phyloP scores from a whole-genome alignment of 805 yeast species.

The Tetrapisispora phaffii region DNA sequence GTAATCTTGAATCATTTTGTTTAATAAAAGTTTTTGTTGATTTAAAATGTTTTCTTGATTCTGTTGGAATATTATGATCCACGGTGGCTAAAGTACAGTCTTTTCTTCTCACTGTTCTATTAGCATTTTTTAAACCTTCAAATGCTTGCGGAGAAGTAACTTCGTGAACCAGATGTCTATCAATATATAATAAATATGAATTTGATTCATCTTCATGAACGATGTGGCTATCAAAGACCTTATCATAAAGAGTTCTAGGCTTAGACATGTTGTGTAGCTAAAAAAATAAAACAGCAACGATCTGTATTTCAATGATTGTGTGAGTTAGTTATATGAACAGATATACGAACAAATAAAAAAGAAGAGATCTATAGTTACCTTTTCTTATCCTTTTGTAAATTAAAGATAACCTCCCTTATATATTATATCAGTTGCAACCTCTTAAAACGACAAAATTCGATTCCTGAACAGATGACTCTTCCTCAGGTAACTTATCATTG shows the following conservation, averaged over 20 bases:
- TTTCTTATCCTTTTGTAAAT: too few relatives aligned
- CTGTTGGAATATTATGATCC: conserved; percentile 95
- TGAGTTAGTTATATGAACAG: too few relatives aligned
- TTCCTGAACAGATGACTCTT: too few relatives aligned
- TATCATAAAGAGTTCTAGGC: conserved; percentile 83
- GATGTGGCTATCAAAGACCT: conserved; percentile 89
- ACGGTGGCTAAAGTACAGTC: conserved; percentile 94
- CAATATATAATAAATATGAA: conserved; percentile 80
- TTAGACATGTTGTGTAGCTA: not conserved
- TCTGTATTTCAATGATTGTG: too few relatives aligned
- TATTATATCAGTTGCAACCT: too few relatives aligned
- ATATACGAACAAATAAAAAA: too few relatives aligned
- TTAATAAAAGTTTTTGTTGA: conserved; percentile 70
- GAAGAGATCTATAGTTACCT: too few relatives aligned
- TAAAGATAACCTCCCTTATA: too few relatives aligned
- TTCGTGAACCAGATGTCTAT: conserved; percentile 95
- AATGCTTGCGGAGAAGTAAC: conserved; percentile 99
- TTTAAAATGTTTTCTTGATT: conserved; percentile 68
- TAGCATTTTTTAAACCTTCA: conserved; percentile 85
- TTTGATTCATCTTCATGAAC: conserved; percentile 86
- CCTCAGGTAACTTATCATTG: too few relatives aligned
- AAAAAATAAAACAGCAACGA: too few relatives aligned
- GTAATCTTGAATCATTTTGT: conserved; percentile 85
- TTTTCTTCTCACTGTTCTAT: conserved; percentile 78
- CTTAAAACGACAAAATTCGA: too few relatives aligned